A percentile compares a stretch with the other conserved stretches of the same genome.
Evolutionary conservation across 805 yeast species (phyloP).

Genomic region (Candida argentea): DNA sequence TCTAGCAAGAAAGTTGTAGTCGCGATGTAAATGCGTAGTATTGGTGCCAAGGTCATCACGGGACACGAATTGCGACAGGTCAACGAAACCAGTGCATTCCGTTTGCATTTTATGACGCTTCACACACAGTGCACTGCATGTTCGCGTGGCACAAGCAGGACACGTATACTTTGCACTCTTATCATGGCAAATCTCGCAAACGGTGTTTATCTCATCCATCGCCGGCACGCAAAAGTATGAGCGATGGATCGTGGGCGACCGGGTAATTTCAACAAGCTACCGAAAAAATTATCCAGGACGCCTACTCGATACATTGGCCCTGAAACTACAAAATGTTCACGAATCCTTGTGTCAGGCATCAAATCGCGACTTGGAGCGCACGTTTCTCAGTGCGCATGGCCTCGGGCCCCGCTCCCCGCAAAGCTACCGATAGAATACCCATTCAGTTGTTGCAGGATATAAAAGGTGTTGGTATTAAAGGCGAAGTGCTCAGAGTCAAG

Average conservation of each 20-base stretch:
- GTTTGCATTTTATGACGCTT: slow-evolving; percentile 53
- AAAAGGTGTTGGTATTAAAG: slow-evolving; percentile 53
- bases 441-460: slow-evolving; percentile 71
- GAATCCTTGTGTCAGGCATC: not conserved
- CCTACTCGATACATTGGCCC: not conserved
- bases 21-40: slow-evolving; percentile 56
- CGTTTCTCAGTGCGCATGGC: slow-evolving; percentile 6
- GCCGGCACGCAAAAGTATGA: too few species aligned
- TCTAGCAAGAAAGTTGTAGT: slow-evolving; percentile 62
- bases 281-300: not conserved
- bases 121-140: slow-evolving; percentile 69
- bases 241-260: too few species aligned
- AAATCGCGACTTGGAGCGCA: slow-evolving; percentile 2
- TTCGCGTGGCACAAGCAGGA: slow-evolving; percentile 60
- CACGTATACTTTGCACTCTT: slow-evolving; percentile 56
- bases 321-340: not conserved
- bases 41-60: slow-evolving; percentile 32
- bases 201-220: slow-evolving; percentile 4
- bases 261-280: too few species aligned
- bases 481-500: slow-evolving; percentile 64
- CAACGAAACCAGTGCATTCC: slow-evolving; percentile 58
- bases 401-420: slow-evolving; percentile 6
- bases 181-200: slow-evolving; percentile 27
- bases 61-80: slow-evolving; percentile 48
- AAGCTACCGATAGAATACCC: slow-evolving; percentile 34